Percentiles rank a stretch among this genome's conserved stretches.
phyloP scores from a whole-genome alignment of 768 basidiomycete species.

The Sarcodon sp. region DNA sequence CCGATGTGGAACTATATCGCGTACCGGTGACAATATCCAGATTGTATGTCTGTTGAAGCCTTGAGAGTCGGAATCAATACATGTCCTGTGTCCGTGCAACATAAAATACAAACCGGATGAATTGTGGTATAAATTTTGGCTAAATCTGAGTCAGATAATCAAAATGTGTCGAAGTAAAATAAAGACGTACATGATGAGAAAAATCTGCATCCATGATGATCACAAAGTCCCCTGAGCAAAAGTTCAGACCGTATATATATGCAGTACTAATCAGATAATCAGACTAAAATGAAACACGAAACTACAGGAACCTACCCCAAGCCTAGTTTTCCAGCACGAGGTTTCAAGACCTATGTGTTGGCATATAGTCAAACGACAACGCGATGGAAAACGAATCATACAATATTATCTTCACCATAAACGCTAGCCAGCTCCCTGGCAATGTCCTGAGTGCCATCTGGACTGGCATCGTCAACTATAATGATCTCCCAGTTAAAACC shows the following conservation, averaged over 20 bases:
- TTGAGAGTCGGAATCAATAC: constrained; percentile 15
- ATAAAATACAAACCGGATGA: constrained; percentile 48
- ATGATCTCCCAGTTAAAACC: constrained; percentile 78
- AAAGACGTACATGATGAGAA: constrained; percentile 70
- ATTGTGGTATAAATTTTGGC: constrained; percentile 94
- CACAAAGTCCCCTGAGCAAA: constrained; percentile 84
- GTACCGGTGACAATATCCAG: constrained; percentile 92
- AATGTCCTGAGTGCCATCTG: constrained; percentile 86
- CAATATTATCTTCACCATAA: constrained; percentile 81
- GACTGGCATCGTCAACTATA: constrained; percentile 85
- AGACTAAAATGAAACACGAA: background rate
- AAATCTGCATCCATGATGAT: constrained; percentile 98
- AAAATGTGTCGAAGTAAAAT: background rate
- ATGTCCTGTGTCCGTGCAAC: background rate
- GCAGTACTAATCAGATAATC: constrained; percentile 49
- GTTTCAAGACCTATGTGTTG: constrained; percentile 53
- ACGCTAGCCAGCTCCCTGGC: constrained; percentile 64
- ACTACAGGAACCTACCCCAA: constrained; percentile 46
- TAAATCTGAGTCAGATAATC: constrained; percentile 14
- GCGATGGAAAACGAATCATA: constrained; percentile 20
- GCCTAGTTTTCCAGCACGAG: constrained; percentile 83
- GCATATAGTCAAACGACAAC: background rate
- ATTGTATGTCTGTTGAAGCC: constrained; percentile 75
- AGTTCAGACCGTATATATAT: constrained; percentile 85
- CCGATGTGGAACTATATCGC: constrained; percentile 58